Evolutionary conservation across 495 filamentous ascomycete species (phyloP).

Genomic region (Penicillium atrosanguineum): DNA sequence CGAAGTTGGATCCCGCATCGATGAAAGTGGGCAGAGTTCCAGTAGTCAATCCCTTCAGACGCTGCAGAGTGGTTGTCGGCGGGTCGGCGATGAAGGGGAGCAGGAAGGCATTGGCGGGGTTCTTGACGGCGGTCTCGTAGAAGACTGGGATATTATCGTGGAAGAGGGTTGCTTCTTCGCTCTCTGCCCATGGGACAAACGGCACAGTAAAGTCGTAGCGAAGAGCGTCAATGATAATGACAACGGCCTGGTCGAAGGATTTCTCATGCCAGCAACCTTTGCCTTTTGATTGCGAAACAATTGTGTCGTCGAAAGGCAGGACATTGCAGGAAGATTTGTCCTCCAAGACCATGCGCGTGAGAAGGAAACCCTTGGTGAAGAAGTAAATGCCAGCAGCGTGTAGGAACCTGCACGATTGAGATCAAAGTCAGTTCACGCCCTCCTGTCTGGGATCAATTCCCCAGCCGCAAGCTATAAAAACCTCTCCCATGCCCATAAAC

Average conservation of each 20-base stretch:
- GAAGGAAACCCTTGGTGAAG: constrained; percentile 95
- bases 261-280: constrained; percentile 94
- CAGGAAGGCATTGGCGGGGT: constrained; percentile 80
- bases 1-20: constrained; percentile 91
- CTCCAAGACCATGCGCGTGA: constrained; percentile 87
- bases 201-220: constrained; percentile 97
- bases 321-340: constrained; percentile 78
- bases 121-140: constrained; percentile 70
- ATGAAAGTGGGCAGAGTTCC: constrained; percentile 94
- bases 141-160: constrained; percentile 86
- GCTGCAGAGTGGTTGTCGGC: constrained; percentile 87
- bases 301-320: constrained; percentile 59
- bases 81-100: constrained; percentile 97
- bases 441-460: neutral
- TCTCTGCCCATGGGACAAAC: constrained; percentile 50
- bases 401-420: constrained; percentile 50
- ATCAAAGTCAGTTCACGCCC: constrained; percentile 1
- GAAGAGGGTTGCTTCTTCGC: constrained; percentile 61
- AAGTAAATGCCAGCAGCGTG: constrained; percentile 82
- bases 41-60: constrained; percentile 91
- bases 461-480: neutral
- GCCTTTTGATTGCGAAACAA: constrained; percentile 35
- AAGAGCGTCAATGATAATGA: constrained; percentile 90
- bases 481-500: constrained; percentile 5
- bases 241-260: constrained; percentile 84